Conservation (phyloP, 306 rosid genomes). For the Geum urbanum region DNA sequence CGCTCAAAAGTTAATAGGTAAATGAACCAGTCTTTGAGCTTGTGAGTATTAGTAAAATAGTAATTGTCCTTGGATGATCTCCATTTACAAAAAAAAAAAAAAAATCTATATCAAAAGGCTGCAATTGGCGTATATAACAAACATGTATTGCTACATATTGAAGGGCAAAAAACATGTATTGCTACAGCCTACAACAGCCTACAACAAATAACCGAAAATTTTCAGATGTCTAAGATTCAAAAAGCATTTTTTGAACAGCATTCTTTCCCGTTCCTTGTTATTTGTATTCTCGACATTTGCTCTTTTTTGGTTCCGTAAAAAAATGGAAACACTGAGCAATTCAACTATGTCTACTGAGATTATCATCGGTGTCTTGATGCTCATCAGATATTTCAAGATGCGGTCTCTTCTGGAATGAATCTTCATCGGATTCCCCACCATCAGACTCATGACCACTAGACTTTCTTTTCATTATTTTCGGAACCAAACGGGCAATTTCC, state of each 20-base stretch:
- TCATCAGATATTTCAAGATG: slow-evolving; percentile 43
- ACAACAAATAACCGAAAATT: background rate
- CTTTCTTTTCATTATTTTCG: slow-evolving; percentile 73
- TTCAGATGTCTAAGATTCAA: slow-evolving; percentile 5
- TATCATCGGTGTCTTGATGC: slow-evolving; percentile 37
- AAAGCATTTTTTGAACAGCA: slow-evolving; percentile 9
- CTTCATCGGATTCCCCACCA: slow-evolving; percentile 51
- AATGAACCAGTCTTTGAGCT: too few relatives aligned
- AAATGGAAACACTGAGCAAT: slow-evolving; percentile 31
- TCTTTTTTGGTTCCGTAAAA: slow-evolving; percentile 36
- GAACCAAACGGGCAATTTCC: slow-evolving; percentile 68
- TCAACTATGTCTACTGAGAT: slow-evolving; percentile 29
- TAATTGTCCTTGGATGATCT: too few relatives aligned
- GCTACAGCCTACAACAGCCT: background rate
- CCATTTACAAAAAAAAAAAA: too few relatives aligned
- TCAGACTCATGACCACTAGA: slow-evolving; percentile 52
- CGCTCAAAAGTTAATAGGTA: too few relatives aligned
- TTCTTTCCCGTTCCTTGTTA: slow-evolving; percentile 26
- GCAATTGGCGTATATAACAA: background rate
- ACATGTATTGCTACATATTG: background rate
- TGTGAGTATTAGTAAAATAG: too few relatives aligned
- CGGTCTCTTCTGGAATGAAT: slow-evolving; percentile 43
- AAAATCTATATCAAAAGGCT: background rate
- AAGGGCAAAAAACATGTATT: too few relatives aligned
- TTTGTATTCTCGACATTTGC: slow-evolving; percentile 31